Conservation (phyloP, 2,329 filamentous ascomycete species). For the Nemania serpens region DNA sequence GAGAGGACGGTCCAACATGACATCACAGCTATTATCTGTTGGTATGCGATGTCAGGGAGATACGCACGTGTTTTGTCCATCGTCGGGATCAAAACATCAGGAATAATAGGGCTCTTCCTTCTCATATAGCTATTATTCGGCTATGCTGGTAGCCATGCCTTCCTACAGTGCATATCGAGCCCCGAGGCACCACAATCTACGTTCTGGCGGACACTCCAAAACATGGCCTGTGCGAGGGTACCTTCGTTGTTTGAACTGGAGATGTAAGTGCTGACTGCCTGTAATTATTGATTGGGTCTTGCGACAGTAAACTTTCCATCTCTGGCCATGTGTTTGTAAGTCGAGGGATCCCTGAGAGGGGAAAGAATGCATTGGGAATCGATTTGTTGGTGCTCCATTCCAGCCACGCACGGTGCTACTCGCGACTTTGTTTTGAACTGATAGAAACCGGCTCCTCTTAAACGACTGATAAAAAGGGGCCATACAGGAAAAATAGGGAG, state of each 20-base stretch:
- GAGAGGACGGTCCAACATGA: slow-evolving; percentile 14
- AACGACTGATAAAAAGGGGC: slow-evolving; percentile 30
- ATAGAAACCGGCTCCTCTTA: slow-evolving; percentile 24
- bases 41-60: slow-evolving; percentile 3
- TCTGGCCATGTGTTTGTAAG: slow-evolving; percentile 9
- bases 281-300: too few species aligned
- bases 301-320: too few species aligned
- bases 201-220: too few species aligned
- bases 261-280: too few species aligned
- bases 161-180: not conserved
- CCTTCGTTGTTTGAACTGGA: too few species aligned
- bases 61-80: not conserved
- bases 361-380: slow-evolving; percentile 38
- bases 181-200: too few species aligned
- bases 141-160: not conserved
- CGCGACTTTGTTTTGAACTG: slow-evolving; percentile 32
- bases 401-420: slow-evolving; percentile 36
- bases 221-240: slow-evolving; percentile 6
- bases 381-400: slow-evolving; percentile 34
- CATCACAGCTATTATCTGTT: slow-evolving; percentile 18
- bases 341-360: slow-evolving; percentile 22
- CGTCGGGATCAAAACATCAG: not conserved
- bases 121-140: not conserved
- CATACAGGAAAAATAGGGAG: slow-evolving; percentile 10
- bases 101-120: not conserved